Evolutionary conservation across 164 flowering plant species (phyloP), one percentile per base, ranked within the genome.

Genomic region (Kalanchoe fedtschenkoi): DNA sequence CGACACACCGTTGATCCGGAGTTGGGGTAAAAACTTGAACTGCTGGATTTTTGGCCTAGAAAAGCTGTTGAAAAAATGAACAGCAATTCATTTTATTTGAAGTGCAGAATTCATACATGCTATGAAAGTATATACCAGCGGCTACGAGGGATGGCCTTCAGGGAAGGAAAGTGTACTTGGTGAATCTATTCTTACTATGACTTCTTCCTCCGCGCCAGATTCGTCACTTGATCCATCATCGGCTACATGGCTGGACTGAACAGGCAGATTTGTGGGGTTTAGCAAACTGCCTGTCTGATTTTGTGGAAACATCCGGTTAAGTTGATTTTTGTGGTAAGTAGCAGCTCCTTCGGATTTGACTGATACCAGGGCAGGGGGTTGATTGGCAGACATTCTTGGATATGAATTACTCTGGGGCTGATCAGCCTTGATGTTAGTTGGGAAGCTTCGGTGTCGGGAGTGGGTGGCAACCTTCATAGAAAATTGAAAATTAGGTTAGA

Each of bases 91-190:
- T n/a, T n/a, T n/a, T n/a, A n/a, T n/a, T n/a, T n/a, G n/a, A n/a
- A n/a, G n/a, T n/a, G n/a, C n/a, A n/a, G n/a, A n/a, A n/a, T n/a
- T n/a, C n/a, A n/a, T n/a, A n/a, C n/a, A n/a, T n/a, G n/a, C n/a
- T n/a, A n/a, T n/a, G n/a, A n/a, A n/a, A n/a, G n/a, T n/a, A n/a
- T n/a, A n/a, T n/a, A n/a, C n/a, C n/a, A n/a, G n/a, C n/a, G n/a
- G 56, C 56, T 51, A 51, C 51, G 17, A 9, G 5, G 56, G 56
- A 8, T 24, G 32, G 29, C 54, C 54, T 47, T 75, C 70, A 6
- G 58, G 81, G 61, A 86, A 89, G 33, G 89, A 84, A 17, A 92
- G 87, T 59, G 65, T 68, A 64, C 98, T 92, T 10, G 89, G 95
- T 21, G 98, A 87, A 75, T 87, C 92, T 57, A 91, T 89, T 68